phyloP scores from a whole-genome alignment of 306 rosid genomes.

The Hylodesmum podocarpum region DNA sequence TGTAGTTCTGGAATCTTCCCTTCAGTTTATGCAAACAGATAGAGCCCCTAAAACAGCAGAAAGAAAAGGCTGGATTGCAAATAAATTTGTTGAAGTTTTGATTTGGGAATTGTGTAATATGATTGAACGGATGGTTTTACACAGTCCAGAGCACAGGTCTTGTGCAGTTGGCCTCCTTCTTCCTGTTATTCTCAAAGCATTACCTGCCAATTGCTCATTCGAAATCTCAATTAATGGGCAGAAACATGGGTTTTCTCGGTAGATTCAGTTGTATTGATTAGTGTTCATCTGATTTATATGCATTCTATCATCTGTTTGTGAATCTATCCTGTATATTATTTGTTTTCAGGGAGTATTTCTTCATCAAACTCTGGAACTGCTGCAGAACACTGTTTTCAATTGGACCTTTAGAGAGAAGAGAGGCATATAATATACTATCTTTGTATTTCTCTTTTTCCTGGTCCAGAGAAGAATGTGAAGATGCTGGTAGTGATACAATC shows the following conservation, averaged over 20 bases:
- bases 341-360: conserved; percentile 66
- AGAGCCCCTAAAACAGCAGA: conserved; percentile 29
- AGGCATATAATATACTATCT: conserved; percentile 77
- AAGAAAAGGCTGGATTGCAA: conserved; percentile 39
- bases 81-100: conserved; percentile 49
- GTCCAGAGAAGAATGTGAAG: conserved; percentile 47
- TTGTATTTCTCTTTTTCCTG: conserved; percentile 66
- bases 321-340: conserved; percentile 34
- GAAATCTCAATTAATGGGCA: conserved; percentile 49
- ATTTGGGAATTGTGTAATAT: conserved; percentile 63
- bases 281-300: conserved; percentile 21
- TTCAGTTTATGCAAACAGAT: conserved; percentile 42
- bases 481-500: conserved; percentile 40
- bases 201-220: conserved; percentile 46
- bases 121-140: conserved; percentile 67
- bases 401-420: conserved; percentile 84
- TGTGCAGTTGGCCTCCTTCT: conserved; percentile 71
- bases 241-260: conserved; percentile 60
- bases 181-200: conserved; percentile 67
- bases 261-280: conserved; percentile 30
- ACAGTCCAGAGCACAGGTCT: conserved; percentile 74
- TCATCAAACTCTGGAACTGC: conserved; percentile 76
- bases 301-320: conserved; percentile 20
- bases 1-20: conserved; percentile 59
- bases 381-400: conserved; percentile 68